Conservation (phyloP, 306 rosid genomes). For the Pachyrhizus erosus region DNA sequence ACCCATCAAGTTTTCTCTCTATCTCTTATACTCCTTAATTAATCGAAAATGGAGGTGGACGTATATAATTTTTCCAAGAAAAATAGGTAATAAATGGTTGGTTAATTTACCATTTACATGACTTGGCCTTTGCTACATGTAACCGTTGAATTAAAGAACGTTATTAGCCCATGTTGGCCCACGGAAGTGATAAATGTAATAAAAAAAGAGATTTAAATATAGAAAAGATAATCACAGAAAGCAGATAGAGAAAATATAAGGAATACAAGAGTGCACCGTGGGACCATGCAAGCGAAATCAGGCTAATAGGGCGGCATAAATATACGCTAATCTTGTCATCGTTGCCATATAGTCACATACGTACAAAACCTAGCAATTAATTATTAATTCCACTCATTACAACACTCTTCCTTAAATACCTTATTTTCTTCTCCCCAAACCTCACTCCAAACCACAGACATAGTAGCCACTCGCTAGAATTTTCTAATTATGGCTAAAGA, state of each 20-base stretch:
- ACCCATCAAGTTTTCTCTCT: too few relatives aligned
- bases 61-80: not conserved
- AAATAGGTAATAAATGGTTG: not conserved
- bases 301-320: slow-evolving; percentile 72
- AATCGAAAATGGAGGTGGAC: not conserved
- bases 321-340: slow-evolving; percentile 42
- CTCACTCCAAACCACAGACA: not conserved
- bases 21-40: too few relatives aligned
- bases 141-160: slow-evolving; percentile 29
- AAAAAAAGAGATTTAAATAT: not conserved
- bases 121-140: not conserved
- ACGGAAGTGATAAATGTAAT: too few relatives aligned
- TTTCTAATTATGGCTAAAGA: slow-evolving; percentile 64
- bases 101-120: not conserved
- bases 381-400: not conserved
- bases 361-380: not conserved
- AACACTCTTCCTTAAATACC: slow-evolving; percentile 65
- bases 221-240: not conserved
- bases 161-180: not conserved
- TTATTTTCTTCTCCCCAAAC: slow-evolving; percentile 16
- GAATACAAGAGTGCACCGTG: slow-evolving; percentile 42
- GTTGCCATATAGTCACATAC: not conserved
- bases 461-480: too few relatives aligned
- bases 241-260: not conserved
- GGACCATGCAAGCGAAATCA: slow-evolving; percentile 75